Evolutionary conservation across 2,329 filamentous ascomycete species (phyloP).

Genomic region (Xenoacremonium recifei): DNA sequence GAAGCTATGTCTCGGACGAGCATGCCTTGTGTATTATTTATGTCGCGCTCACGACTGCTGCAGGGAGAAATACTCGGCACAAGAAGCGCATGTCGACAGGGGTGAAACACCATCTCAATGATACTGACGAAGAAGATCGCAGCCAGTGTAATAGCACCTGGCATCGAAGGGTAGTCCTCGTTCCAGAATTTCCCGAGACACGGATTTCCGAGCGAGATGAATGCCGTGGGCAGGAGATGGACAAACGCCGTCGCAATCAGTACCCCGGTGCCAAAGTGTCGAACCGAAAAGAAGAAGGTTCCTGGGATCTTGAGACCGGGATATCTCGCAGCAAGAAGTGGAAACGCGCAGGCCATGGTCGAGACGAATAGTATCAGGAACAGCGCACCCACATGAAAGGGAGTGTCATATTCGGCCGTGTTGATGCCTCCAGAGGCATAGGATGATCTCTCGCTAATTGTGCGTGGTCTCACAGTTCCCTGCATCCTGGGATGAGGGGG

Average conservation of each 20-base stretch:
- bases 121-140: slow-evolving; percentile 76
- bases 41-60: not conserved
- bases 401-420: slow-evolving; percentile 49
- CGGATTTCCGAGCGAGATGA: slow-evolving; percentile 59
- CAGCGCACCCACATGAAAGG: slow-evolving; percentile 58
- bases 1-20: slow-evolving; percentile 33
- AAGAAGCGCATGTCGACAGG: slow-evolving; percentile 32
- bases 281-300: slow-evolving; percentile 54
- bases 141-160: slow-evolving; percentile 76
- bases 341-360: slow-evolving; percentile 50
- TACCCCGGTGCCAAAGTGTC: slow-evolving; percentile 78
- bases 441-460: slow-evolving; percentile 28
- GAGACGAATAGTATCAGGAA: slow-evolving; percentile 48
- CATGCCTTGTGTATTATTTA: slow-evolving; percentile 12
- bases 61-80: slow-evolving; percentile 7
- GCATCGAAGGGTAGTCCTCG: slow-evolving; percentile 71
- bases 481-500: no score
- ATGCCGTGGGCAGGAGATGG: slow-evolving; percentile 67
- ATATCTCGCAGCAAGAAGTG: slow-evolving; percentile 51
- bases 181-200: slow-evolving; percentile 76
- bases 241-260: slow-evolving; percentile 76
- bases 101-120: slow-evolving; percentile 69
- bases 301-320: slow-evolving; percentile 54
- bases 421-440: slow-evolving; percentile 29
- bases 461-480: no score